Conservation (phyloP, 306 rosid species). For the Psophocarpus tetragonolobus region DNA sequence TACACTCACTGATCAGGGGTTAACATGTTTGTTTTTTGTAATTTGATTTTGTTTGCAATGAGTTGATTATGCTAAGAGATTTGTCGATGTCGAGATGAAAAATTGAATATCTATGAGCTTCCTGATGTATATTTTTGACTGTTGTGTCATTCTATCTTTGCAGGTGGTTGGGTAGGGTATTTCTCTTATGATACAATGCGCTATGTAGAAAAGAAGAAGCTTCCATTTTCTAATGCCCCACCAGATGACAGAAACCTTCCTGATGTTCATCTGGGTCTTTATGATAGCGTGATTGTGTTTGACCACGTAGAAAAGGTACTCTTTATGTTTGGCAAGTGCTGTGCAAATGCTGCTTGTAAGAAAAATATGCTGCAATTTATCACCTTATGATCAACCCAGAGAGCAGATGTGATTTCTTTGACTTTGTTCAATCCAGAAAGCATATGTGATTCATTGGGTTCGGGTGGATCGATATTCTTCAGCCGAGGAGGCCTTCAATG, state of each 20-base stretch:
- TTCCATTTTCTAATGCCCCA: constrained; percentile 86
- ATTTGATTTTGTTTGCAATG: background rate
- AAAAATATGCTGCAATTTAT: constrained; percentile 6
- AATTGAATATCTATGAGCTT: constrained; percentile 20
- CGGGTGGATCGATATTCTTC: constrained; percentile 77
- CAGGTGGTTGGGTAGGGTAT: constrained; percentile 99
- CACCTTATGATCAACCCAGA: constrained; percentile 44
- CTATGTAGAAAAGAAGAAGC: constrained; percentile 86
- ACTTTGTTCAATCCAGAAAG: constrained; percentile 64
- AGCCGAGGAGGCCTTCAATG: constrained; percentile 68
- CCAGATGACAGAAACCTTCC: constrained; percentile 91
- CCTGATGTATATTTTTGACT: constrained; percentile 21
- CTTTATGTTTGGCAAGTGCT: constrained; percentile 12
- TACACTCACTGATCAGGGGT: background rate
- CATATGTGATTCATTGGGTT: constrained; percentile 86
- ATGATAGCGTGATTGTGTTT: constrained; percentile 86
- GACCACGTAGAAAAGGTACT: constrained; percentile 94
- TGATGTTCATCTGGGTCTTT: constrained; percentile 93
- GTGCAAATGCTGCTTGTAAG: constrained; percentile 1
- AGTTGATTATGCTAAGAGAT: background rate
- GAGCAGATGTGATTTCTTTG: constrained; percentile 62
- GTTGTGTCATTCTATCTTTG: constrained; percentile 9
- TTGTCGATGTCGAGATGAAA: background rate
- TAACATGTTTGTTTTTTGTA: background rate
- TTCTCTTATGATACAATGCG: constrained; percentile 98